Percentiles rank a stretch among this genome's conserved stretches.
phyloP scores from a whole-genome alignment of 1,284 basidiomycete genomes.

The Gymnopus androsaceus region DNA sequence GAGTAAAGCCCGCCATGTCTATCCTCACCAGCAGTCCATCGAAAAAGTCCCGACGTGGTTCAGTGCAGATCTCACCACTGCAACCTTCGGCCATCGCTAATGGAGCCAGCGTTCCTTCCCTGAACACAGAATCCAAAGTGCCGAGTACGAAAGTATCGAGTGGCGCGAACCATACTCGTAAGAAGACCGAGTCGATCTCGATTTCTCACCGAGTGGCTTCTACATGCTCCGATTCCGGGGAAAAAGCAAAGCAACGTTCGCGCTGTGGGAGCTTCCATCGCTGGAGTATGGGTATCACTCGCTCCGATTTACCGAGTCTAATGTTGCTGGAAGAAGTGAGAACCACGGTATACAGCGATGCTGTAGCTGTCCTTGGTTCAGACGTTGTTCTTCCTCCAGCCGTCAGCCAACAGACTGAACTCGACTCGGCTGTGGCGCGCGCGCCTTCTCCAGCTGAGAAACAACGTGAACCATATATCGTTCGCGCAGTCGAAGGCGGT shows the following conservation, averaged over 20 bases:
- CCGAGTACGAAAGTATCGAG: background rate
- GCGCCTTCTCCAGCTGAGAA: background rate
- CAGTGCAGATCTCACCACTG: background rate
- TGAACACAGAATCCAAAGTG: background rate
- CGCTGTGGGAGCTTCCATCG: background rate
- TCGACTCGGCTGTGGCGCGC: background rate
- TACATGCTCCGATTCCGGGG: background rate
- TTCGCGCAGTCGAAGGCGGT: constrained; percentile 20
- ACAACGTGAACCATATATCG: background rate
- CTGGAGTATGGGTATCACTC: background rate
- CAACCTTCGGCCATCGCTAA: background rate
- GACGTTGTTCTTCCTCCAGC: background rate
- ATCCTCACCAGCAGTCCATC: background rate
- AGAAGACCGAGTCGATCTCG: background rate
- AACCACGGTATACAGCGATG: background rate
- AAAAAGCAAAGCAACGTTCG: background rate
- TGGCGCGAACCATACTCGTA: background rate
- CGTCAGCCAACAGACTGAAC: background rate
- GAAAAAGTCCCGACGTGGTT: background rate
- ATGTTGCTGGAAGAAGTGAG: background rate
- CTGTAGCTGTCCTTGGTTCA: background rate
- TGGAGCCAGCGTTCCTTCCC: background rate
- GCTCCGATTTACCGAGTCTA: background rate
- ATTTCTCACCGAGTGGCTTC: background rate
- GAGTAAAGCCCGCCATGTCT: background rate